phyloP scores from a whole-genome alignment of 257 asterid genomes.

The Solanum piurae region DNA sequence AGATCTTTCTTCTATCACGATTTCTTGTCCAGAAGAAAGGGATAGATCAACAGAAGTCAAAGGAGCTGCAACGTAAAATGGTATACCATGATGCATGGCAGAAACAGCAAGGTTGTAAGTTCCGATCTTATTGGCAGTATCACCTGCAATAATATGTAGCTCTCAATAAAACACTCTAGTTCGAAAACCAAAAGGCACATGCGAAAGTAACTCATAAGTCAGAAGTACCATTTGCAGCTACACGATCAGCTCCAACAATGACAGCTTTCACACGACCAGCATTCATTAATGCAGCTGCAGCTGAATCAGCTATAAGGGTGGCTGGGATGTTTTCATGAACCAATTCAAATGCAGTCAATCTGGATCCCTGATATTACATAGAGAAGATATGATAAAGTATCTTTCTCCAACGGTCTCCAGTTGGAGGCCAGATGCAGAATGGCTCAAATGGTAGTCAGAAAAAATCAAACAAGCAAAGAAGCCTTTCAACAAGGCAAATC shows the following conservation, averaged over 20 bases:
- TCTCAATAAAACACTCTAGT: neutral
- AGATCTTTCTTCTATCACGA: slow-evolving; percentile 89
- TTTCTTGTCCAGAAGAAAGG: slow-evolving; percentile 65
- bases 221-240: slow-evolving; percentile 76
- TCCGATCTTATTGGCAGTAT: slow-evolving; percentile 97
- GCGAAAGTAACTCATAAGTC: neutral
- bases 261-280: slow-evolving; percentile 74
- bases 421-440: neutral
- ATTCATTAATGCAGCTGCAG: slow-evolving; percentile 91
- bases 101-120: slow-evolving; percentile 83
- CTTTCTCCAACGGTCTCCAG: neutral
- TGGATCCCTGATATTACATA: slow-evolving; percentile 56
- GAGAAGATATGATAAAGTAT: neutral
- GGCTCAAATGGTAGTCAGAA: neutral
- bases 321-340: slow-evolving; percentile 92
- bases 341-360: slow-evolving; percentile 90
- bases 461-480: neutral
- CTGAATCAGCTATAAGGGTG: slow-evolving; percentile 89
- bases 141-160: slow-evolving; percentile 41
- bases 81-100: slow-evolving; percentile 73
- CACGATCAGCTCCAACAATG: slow-evolving; percentile 95
- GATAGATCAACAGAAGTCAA: slow-evolving; percentile 74
- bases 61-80: slow-evolving; percentile 92
- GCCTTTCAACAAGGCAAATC: neutral
- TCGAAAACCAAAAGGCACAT: neutral